phyloP scores from a whole-genome alignment of 1,284 basidiomycete genomes.

The Leccinum huronense region DNA sequence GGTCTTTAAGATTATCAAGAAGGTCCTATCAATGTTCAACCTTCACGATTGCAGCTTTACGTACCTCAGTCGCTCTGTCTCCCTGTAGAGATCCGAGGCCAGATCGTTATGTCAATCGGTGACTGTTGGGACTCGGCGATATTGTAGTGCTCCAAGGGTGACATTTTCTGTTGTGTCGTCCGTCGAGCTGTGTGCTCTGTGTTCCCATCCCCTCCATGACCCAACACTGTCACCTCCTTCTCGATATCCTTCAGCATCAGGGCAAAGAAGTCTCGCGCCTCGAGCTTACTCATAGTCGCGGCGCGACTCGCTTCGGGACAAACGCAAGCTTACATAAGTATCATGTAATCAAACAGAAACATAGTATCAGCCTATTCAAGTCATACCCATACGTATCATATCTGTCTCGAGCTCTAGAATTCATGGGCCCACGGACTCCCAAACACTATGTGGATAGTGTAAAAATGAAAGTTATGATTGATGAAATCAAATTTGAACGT shows the following conservation, averaged over 20 bases:
- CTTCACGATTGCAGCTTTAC: not conserved
- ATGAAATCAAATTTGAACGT: not conserved
- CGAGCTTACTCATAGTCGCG: not conserved
- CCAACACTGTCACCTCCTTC: too few species aligned
- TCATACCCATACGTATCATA: too few species aligned
- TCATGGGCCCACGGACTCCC: not conserved
- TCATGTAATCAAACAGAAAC: not conserved
- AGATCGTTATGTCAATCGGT: not conserved
- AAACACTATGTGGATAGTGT: not conserved
- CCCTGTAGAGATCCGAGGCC: not conserved
- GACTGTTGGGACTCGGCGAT: not conserved
- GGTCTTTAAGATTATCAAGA: constrained; percentile 4
- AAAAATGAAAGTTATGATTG: not conserved
- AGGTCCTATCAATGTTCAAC: not conserved
- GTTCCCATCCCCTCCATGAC: too few species aligned
- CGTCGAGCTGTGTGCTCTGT: too few species aligned
- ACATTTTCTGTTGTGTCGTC: too few species aligned
- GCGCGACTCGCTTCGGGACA: not conserved
- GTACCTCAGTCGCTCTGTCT: constrained; percentile 3
- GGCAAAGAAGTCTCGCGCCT: too few species aligned
- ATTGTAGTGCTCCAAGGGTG: not conserved
- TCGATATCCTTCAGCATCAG: too few species aligned
- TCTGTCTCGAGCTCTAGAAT: too few species aligned
- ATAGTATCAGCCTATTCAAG: too few species aligned
- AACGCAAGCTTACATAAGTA: not conserved